These are phyloP conservation scores for Neoboletus brunneissimus DNA, from an alignment of 768 basidiomycete genomes.

Conservation along the genomic window DNA sequence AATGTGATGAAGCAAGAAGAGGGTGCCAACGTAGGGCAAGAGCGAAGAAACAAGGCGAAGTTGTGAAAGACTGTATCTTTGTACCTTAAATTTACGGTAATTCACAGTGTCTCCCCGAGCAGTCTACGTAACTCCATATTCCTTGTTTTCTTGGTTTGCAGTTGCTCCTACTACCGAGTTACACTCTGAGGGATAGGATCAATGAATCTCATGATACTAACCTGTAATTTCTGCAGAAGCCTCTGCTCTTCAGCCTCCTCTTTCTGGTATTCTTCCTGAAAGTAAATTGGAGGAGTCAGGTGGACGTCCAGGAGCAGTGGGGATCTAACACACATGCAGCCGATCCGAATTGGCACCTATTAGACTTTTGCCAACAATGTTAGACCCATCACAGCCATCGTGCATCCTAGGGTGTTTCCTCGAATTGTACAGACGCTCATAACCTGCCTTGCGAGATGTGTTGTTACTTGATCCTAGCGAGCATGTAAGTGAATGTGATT, in stretches of 20 bases:
- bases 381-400: background rate
- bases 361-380: background rate
- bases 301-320: too few species aligned
- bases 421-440: background rate
- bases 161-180: background rate
- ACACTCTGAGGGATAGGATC: background rate
- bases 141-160: constrained; percentile 4
- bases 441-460: background rate
- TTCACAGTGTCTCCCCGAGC: constrained; percentile 8
- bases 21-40: background rate
- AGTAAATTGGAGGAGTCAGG: background rate
- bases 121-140: constrained; percentile 13
- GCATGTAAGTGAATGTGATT: background rate
- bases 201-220: background rate
- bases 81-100: background rate
- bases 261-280: constrained; percentile 8
- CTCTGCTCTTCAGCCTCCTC: constrained; percentile 16
- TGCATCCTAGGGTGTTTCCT: background rate
- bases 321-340: constrained; percentile 1
- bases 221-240: constrained; percentile 12
- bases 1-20: constrained; percentile 18
- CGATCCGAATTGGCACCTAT: background rate
- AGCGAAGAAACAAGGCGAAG: constrained; percentile 3
- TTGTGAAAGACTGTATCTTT: constrained; percentile 6
- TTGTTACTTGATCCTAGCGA: background rate